Evolutionary conservation across 192 early-diverging fungal species (phyloP).

Genomic region (Coemansia sp.): DNA sequence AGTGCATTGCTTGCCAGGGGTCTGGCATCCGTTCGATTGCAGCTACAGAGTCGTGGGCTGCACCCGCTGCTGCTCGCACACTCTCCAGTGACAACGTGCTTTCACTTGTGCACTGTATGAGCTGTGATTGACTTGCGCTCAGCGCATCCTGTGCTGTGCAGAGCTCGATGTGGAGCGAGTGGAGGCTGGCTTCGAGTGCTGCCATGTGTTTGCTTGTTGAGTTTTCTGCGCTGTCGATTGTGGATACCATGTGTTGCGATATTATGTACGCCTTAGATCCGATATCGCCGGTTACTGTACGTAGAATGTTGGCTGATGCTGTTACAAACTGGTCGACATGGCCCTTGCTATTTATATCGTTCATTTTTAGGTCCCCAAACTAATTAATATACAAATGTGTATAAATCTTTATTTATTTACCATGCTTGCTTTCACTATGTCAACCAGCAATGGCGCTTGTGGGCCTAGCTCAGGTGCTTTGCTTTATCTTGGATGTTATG

Average conservation of each 20-base stretch:
- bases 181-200: neutral
- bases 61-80: neutral
- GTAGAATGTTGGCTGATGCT: neutral
- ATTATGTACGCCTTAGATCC: neutral
- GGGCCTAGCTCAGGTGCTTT: too few relatives aligned
- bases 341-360: neutral
- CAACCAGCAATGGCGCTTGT: too few relatives aligned
- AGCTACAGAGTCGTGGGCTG: neutral
- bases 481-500: too few relatives aligned
- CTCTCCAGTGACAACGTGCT: neutral
- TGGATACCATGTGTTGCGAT: neutral
- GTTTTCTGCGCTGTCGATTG: neutral
- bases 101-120: neutral
- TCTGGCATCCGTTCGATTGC: neutral
- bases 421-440: too few relatives aligned
- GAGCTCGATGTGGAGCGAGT: neutral
- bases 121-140: neutral
- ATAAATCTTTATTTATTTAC: too few relatives aligned
- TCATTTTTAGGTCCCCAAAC: neutral
- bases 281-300: neutral
- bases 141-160: neutral
- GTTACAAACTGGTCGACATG: neutral
- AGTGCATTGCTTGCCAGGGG: neutral
- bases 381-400: neutral
- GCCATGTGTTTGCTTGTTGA: neutral